phyloP scores from a whole-genome alignment of 1,139 yeast species.

The Magnusiomyces tetraspermus region DNA sequence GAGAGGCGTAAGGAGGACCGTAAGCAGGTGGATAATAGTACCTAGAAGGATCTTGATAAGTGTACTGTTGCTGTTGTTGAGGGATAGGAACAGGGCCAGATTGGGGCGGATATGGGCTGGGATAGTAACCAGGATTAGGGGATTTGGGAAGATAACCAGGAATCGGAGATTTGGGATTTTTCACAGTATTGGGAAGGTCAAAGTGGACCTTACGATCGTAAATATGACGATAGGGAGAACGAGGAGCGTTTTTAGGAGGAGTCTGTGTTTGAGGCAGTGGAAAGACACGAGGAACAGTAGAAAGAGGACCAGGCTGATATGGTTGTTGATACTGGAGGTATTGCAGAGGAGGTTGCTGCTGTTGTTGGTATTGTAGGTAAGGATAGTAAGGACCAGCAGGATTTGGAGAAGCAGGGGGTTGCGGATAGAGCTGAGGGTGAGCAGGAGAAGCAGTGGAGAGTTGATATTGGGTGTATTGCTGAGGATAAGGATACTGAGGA shows the following conservation, averaged over 20 bases:
- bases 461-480: too few species aligned
- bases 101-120: neutral
- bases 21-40: too few species aligned
- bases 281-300: neutral
- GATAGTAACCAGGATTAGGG: neutral
- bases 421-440: too few species aligned
- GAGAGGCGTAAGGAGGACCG: neutral
- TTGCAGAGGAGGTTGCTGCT: too few species aligned
- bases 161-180: neutral
- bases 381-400: neutral
- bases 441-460: too few species aligned
- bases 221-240: slow-evolving; percentile 1
- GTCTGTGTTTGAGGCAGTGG: neutral
- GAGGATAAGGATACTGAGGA: too few species aligned
- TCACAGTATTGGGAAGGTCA: neutral
- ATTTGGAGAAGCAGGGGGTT: neutral
- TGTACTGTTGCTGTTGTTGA: neutral
- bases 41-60: neutral
- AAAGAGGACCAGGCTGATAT: neutral
- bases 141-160: neutral
- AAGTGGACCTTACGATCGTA: neutral
- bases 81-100: neutral
- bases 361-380: too few species aligned
- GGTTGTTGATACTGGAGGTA: neutral
- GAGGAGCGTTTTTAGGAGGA: too few species aligned